Conservation (phyloP, 352 stramenopile species). For the Phytopythium ostracodes region DNA sequence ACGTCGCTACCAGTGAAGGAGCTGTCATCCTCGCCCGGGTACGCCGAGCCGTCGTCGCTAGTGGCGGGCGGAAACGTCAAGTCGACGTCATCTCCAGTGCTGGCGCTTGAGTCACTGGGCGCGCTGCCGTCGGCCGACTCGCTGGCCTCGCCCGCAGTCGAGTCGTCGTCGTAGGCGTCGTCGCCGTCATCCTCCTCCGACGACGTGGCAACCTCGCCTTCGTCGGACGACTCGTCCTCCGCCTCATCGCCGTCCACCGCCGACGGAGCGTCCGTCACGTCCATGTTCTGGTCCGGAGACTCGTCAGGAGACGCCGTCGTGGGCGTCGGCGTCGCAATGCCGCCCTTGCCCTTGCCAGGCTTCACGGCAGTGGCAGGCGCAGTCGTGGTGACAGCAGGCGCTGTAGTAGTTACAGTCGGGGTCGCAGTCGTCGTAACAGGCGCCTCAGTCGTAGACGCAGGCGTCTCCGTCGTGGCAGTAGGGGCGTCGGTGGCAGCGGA, state of each 20-base stretch:
- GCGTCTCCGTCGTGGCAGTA: not conserved
- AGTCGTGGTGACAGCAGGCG: not conserved
- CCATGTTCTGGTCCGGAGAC: constrained; percentile 2
- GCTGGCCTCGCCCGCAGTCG: constrained; percentile 1
- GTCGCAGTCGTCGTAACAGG: not conserved
- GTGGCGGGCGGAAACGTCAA: constrained; percentile 1
- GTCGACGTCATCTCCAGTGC: not conserved
- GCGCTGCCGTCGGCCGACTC: constrained; percentile 4
- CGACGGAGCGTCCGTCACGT: not conserved
- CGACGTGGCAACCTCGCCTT: not conserved
- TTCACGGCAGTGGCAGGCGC: not conserved
- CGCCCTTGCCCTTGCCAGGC: constrained; percentile 2
- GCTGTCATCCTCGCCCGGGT: not conserved
- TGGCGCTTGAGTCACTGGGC: constrained; percentile 1
- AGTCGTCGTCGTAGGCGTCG: not conserved
- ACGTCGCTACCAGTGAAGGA: not conserved
- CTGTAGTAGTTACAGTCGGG: not conserved
- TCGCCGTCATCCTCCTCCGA: not conserved
- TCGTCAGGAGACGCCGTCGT: not conserved
- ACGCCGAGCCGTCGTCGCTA: constrained; percentile 1
- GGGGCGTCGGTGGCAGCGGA: not conserved
- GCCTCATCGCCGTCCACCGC: not conserved
- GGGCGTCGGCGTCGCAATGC: not conserved
- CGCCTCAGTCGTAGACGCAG: not conserved
- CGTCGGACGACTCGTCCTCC: constrained; percentile 1